Conservation (phyloP, 2,329 filamentous ascomycete species). For the Penicillium sp. region DNA sequence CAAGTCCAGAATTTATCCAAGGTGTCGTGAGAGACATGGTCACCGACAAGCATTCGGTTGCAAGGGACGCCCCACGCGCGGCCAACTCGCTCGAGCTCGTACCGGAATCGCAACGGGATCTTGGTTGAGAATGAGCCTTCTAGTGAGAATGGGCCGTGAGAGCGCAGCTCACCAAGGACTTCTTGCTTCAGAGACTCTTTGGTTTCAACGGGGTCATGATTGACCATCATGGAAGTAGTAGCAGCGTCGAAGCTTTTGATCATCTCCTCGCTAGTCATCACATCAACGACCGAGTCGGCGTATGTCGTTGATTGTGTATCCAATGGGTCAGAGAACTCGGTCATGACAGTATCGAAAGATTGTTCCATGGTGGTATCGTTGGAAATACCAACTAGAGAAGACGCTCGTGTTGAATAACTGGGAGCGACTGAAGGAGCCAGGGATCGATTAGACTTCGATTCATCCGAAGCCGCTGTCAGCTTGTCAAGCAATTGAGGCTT, state of each 20-base stretch:
- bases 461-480: conserved; percentile 17
- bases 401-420: conserved; percentile 28
- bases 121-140: conserved; percentile 25
- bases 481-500: conserved; percentile 15
- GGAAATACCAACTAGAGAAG: conserved; percentile 20
- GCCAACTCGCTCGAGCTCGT: conserved; percentile 41
- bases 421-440: conserved; percentile 13
- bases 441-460: conserved; percentile 13
- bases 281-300: conserved; percentile 28
- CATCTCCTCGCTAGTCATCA: conserved; percentile 22
- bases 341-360: conserved; percentile 34
- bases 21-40: conserved; percentile 24
- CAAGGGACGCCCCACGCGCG: conserved; percentile 31
- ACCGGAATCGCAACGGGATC: conserved; percentile 38
- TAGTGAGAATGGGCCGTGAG: conserved; percentile 39
- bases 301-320: conserved; percentile 27
- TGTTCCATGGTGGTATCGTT: conserved; percentile 9
- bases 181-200: conserved; percentile 18
- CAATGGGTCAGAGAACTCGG: conserved; percentile 29
- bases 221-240: conserved; percentile 4
- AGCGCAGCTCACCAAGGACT: conserved; percentile 31
- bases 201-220: conserved; percentile 7
- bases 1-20: conserved; percentile 38
- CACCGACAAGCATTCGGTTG: conserved; percentile 31
- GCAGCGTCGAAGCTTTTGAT: conserved; percentile 10